Conservation (phyloP, 148 eudicot species). For the Cornus kousa region DNA sequence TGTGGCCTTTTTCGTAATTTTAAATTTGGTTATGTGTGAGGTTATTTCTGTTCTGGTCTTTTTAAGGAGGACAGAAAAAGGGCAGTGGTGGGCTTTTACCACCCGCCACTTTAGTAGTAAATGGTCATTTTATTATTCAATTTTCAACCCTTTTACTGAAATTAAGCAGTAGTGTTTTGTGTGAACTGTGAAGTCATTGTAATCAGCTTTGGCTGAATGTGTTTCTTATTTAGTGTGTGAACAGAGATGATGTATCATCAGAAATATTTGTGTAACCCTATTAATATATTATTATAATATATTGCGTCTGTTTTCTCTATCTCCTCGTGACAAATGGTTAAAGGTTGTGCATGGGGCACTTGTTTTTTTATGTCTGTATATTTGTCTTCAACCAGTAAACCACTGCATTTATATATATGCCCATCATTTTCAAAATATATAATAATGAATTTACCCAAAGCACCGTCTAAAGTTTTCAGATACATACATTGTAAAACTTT, state of each 20-base stretch:
- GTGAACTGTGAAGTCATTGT: slow-evolving; percentile 6
- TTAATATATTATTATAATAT: not conserved
- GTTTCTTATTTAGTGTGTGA: not conserved
- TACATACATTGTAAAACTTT: no score
- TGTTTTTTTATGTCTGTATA: not conserved
- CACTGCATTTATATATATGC: no score
- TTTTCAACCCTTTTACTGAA: not conserved
- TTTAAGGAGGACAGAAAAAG: slow-evolving; percentile 13
- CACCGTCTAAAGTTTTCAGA: no score
- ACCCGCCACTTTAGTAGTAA: slow-evolving; percentile 16
- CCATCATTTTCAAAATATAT: no score
- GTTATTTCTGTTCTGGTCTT: slow-evolving; percentile 9
- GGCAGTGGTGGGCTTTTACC: slow-evolving; percentile 29
- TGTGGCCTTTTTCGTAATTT: slow-evolving; percentile 23
- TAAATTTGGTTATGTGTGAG: not conserved
- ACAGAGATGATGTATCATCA: not conserved
- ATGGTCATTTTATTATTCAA: not conserved
- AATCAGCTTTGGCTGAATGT: slow-evolving; percentile 10
- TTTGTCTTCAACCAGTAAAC: no score
- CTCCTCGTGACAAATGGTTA: not conserved
- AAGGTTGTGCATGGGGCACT: not conserved
- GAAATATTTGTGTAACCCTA: no score
- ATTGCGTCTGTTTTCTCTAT: not conserved
- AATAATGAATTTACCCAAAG: no score
- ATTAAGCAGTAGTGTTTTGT: not conserved